phyloP scores from a whole-genome alignment of 192 early-diverging fungal genomes.

The Rhizoclosmatium globosum region DNA sequence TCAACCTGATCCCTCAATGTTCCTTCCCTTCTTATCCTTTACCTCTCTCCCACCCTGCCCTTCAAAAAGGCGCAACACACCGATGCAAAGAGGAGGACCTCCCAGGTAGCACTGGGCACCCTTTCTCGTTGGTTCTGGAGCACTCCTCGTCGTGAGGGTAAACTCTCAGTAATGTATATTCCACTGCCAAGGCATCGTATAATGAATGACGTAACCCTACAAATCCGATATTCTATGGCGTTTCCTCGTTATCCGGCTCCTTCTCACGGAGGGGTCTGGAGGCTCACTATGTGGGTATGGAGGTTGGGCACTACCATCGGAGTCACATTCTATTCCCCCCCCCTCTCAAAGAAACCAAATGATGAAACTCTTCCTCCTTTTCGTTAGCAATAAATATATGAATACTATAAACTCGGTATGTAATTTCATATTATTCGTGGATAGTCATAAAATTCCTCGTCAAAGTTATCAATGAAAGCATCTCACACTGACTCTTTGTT shows the following conservation, averaged over 20 bases:
- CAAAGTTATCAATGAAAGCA: too few relatives aligned
- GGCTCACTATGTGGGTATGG: constrained; percentile 1
- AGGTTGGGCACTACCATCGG: constrained; percentile 19
- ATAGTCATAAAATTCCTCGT: too few relatives aligned
- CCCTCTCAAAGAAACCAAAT: not conserved
- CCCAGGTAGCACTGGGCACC: constrained; percentile 1
- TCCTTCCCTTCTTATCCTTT: not conserved
- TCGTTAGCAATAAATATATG: too few relatives aligned
- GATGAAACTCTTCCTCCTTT: too few relatives aligned
- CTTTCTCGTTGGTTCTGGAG: constrained; percentile 19
- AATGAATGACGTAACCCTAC: constrained; percentile 11
- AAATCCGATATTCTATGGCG: constrained; percentile 33
- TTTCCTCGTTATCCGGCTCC: not conserved
- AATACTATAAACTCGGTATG: too few relatives aligned
- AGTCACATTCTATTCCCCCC: not conserved
- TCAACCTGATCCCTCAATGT: not conserved
- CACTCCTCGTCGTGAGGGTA: constrained; percentile 1
- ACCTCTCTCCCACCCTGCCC: not conserved
- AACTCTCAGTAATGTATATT: constrained; percentile 19
- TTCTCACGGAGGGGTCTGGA: not conserved
- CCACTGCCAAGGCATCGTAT: constrained; percentile 28
- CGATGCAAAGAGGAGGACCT: constrained; percentile 23
- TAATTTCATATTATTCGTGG: too few relatives aligned
- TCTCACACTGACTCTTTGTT: too few relatives aligned
- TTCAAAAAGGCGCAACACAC: not conserved